Conservation (phyloP, 495 filamentous ascomycete species). For the Penicillium subrubescens region DNA sequence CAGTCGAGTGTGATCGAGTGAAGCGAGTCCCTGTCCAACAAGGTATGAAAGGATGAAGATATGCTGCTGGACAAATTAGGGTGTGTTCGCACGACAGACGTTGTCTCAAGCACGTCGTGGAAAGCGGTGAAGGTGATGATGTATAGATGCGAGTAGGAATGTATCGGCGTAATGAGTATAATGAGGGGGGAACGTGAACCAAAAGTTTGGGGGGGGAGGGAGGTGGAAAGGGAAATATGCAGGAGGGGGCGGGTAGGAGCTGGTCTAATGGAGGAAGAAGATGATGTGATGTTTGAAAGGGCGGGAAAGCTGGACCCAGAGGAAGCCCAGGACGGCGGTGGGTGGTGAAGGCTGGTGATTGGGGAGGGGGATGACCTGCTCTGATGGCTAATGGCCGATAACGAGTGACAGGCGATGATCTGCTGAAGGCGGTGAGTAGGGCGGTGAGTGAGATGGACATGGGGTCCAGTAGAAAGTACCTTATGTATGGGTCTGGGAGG, state of each 20-base stretch:
- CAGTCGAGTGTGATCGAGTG: slow-evolving; percentile 10
- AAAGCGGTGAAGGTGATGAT: slow-evolving; percentile 37
- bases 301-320: slow-evolving; percentile 34
- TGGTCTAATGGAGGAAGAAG: slow-evolving; percentile 25
- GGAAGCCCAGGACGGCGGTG: slow-evolving; percentile 11
- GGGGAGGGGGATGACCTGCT: slow-evolving; percentile 35
- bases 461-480: background rate
- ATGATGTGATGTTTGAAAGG: slow-evolving; percentile 41
- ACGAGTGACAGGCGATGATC: slow-evolving; percentile 36
- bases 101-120: slow-evolving; percentile 12
- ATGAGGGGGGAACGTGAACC: slow-evolving; percentile 4
- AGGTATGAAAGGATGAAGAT: background rate
- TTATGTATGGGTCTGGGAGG: background rate
- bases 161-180: slow-evolving; percentile 11
- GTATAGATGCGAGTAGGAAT: slow-evolving; percentile 11
- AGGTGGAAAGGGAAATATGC: slow-evolving; percentile 5
- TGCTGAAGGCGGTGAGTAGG: slow-evolving; percentile 40
- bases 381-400: slow-evolving; percentile 30
- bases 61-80: background rate
- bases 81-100: slow-evolving; percentile 3
- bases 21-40: background rate
- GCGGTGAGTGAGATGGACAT: slow-evolving; percentile 22
- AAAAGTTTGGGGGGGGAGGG: slow-evolving; percentile 17
- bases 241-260: slow-evolving; percentile 9
- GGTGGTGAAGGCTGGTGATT: slow-evolving; percentile 15